Percentiles rank a stretch among this genome's conserved stretches.
Evolutionary conservation across 2,329 filamentous ascomycete genomes (phyloP).

Genomic region (Berkeleyomyces basicola): DNA sequence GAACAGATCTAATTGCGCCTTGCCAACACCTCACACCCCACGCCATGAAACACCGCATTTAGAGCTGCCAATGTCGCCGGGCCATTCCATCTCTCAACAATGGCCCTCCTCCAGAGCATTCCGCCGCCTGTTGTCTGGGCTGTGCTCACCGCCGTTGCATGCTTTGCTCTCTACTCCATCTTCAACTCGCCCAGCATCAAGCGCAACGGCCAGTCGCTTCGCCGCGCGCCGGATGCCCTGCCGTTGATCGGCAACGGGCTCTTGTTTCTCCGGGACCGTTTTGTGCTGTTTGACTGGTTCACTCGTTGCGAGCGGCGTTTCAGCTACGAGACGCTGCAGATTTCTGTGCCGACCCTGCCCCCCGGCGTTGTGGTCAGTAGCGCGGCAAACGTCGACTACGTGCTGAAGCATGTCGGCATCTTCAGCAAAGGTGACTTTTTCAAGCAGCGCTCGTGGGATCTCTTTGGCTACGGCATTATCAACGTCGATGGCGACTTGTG

Average conservation of each 20-base stretch:
- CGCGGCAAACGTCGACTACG: slow-evolving; percentile 43
- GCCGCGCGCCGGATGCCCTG: slow-evolving; percentile 28
- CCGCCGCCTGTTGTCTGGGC: background rate
- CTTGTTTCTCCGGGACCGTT: slow-evolving; percentile 40
- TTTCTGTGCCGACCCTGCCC: slow-evolving; percentile 44
- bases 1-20: background rate
- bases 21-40: background rate
- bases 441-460: slow-evolving; percentile 40
- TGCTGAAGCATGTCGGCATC: slow-evolving; percentile 42
- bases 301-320: slow-evolving; percentile 38
- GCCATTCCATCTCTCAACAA: background rate
- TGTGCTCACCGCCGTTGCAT: background rate
- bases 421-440: slow-evolving; percentile 49
- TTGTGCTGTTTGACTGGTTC: slow-evolving; percentile 47
- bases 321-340: slow-evolving; percentile 43
- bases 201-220: slow-evolving; percentile 16
- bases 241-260: slow-evolving; percentile 45
- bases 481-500: slow-evolving; percentile 48
- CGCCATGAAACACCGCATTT: background rate
- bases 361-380: slow-evolving; percentile 47
- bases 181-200: slow-evolving; percentile 26
- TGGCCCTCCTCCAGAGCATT: background rate
- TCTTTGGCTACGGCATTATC: slow-evolving; percentile 51
- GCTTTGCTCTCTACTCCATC: slow-evolving; percentile 32
- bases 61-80: background rate